A percentile compares a stretch with the other conserved stretches of the same genome.
phyloP scores from a whole-genome alignment of 768 basidiomycete genomes.

The Termitomyces sp. region DNA sequence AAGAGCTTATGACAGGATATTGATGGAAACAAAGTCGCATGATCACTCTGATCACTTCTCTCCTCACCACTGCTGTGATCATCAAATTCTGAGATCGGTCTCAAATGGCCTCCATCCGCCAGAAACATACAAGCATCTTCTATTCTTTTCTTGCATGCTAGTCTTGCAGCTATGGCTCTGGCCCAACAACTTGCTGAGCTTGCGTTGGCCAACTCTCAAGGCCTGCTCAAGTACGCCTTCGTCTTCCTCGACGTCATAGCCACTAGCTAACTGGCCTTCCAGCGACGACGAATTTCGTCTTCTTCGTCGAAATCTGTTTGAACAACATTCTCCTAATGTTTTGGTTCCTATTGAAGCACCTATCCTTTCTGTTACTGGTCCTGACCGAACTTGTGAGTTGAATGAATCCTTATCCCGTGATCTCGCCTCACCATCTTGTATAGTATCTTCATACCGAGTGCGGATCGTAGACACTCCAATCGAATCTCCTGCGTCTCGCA shows the following conservation, averaged over 20 bases:
- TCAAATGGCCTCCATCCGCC: not conserved
- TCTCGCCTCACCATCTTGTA: not conserved
- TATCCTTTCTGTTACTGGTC: conserved; percentile 26
- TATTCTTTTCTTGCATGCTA: conserved; percentile 16
- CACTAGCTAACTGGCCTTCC: conserved; percentile 1
- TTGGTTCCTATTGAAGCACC: conserved; percentile 30
- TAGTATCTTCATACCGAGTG: conserved; percentile 7
- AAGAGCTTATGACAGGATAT: conserved; percentile 12
- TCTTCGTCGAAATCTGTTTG: conserved; percentile 66
- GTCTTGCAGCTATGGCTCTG: conserved; percentile 38
- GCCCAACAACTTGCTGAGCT: conserved; percentile 68
- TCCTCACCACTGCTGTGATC: conserved; percentile 6
- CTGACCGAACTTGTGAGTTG: conserved; percentile 17
- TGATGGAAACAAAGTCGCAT: conserved; percentile 17
- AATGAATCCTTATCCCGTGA: not conserved
- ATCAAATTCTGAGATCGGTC: conserved; percentile 18
- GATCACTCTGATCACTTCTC: conserved; percentile 4
- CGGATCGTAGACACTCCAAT: conserved; percentile 11
- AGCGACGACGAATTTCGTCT: conserved; percentile 77
- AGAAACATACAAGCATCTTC: not conserved
- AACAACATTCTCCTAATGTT: conserved; percentile 45
- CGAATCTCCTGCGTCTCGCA: conserved; percentile 10
- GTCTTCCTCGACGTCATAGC: not conserved
- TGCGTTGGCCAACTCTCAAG: conserved; percentile 63
- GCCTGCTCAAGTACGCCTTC: conserved; percentile 57